phyloP scores from a whole-genome alignment of 2,329 filamentous ascomycete genomes.

The Dothiorella sarmentorum region DNA sequence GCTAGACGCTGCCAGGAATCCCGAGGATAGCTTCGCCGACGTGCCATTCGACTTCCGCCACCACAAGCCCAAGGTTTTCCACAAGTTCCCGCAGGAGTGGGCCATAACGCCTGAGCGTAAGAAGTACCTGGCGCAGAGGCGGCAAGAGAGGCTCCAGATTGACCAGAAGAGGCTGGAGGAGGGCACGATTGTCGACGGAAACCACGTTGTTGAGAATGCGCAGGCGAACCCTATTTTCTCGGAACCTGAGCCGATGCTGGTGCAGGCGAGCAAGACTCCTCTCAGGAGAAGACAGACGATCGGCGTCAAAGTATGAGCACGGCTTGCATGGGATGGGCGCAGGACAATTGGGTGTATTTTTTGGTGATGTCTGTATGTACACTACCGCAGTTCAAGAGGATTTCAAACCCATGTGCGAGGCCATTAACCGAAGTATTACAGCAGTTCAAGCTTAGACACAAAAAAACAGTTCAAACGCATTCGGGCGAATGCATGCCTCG shows the following conservation, averaged over 20 bases:
- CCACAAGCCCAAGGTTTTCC: conserved; percentile 64
- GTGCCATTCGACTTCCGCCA: conserved; percentile 87
- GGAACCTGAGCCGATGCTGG: not conserved
- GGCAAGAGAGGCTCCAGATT: conserved; percentile 50
- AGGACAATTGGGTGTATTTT: conserved; percentile 1
- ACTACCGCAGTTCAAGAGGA: not conserved
- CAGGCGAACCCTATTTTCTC: not conserved
- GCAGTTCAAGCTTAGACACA: too few relatives aligned
- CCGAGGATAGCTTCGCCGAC: conserved; percentile 78
- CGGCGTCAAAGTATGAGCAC: not conserved
- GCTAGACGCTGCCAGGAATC: conserved; percentile 70
- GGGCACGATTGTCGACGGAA: conserved; percentile 56
- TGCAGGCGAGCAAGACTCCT: not conserved
- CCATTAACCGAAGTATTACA: too few relatives aligned
- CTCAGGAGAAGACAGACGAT: conserved; percentile 1
- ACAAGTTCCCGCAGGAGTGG: conserved; percentile 80
- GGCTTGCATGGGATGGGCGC: conserved; percentile 3
- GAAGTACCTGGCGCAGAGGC: conserved; percentile 60
- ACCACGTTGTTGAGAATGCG: conserved; percentile 34
- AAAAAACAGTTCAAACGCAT: too few relatives aligned
- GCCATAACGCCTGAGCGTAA: conserved; percentile 68
- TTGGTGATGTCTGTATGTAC: not conserved
- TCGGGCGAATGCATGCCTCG: too few relatives aligned
- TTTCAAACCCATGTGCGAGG: too few relatives aligned
- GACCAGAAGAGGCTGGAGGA: conserved; percentile 55